Conservation (phyloP, 148 eudicot genomes). For the Chenopodium formosanum region DNA sequence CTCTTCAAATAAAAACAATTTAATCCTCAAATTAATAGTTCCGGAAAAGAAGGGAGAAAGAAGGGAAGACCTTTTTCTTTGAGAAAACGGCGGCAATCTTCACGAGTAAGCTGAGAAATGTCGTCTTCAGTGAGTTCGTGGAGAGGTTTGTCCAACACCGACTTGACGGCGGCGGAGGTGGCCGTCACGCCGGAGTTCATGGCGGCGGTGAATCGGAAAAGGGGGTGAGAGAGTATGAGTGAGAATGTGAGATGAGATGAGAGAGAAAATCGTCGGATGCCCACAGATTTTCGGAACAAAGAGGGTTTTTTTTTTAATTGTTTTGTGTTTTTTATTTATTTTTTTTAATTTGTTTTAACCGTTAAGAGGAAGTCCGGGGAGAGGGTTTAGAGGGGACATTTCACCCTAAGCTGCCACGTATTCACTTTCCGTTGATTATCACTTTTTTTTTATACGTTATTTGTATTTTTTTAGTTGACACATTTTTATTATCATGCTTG, state of each 20-base stretch:
- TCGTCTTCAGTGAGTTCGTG: constrained; percentile 86
- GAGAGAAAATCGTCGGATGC: not conserved
- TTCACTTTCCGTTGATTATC: too few relatives aligned
- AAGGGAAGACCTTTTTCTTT: constrained; percentile 64
- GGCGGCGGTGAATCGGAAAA: constrained; percentile 6
- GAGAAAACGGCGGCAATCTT: constrained; percentile 96
- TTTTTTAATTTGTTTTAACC: not conserved
- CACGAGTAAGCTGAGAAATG: constrained; percentile 97
- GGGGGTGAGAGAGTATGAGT: not conserved
- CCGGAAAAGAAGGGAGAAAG: not conserved
- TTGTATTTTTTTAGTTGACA: too few relatives aligned
- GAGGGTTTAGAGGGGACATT: constrained; percentile 14
- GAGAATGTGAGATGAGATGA: not conserved
- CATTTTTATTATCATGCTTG: too few relatives aligned
- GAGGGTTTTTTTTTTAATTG: not conserved
- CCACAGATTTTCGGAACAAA: constrained; percentile 1
- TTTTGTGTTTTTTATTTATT: not conserved
- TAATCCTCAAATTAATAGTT: not conserved
- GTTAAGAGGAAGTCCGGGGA: not conserved
- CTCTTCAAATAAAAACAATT: not conserved
- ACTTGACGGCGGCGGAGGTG: constrained; percentile 22
- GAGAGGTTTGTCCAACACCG: constrained; percentile 70
- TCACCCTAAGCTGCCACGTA: constrained; percentile 29
- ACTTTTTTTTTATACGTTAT: too few relatives aligned
- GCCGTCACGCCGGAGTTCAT: constrained; percentile 44